Conservation (phyloP, 1,284 basidiomycete genomes). For the Cryptococcus jaspeensis region DNA sequence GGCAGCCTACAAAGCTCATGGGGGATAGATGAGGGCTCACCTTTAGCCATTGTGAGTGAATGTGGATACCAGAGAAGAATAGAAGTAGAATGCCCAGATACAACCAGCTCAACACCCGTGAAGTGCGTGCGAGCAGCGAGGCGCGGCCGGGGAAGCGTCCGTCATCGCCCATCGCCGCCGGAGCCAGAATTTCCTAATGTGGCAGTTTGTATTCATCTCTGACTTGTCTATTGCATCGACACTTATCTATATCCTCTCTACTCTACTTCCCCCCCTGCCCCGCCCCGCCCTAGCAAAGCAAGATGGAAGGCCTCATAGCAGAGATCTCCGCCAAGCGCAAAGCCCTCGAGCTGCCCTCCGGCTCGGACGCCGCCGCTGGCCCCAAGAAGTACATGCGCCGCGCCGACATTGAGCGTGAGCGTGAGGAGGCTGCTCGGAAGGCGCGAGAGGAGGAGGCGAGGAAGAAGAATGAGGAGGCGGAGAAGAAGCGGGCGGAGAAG, state of each 20-base stretch:
- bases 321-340: conserved; percentile 88
- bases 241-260: neutral
- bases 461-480: conserved; percentile 45
- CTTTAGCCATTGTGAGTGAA: conserved; percentile 59
- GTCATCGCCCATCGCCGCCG: neutral
- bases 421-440: conserved; percentile 68
- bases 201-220: neutral
- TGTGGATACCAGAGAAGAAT: conserved; percentile 7
- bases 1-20: neutral
- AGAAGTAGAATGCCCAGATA: neutral
- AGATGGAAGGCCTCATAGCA: conserved; percentile 53
- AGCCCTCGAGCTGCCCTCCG: conserved; percentile 44
- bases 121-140: neutral
- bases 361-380: neutral
- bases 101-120: neutral
- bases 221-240: neutral
- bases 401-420: conserved; percentile 64
- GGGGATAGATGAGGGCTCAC: conserved; percentile 44
- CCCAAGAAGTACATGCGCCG: conserved; percentile 77
- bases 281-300: neutral
- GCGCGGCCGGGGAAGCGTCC: neutral
- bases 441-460: conserved; percentile 47
- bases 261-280: neutral
- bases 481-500: conserved; percentile 29
- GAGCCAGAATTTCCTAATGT: neutral